phyloP scores from a whole-genome alignment of 495 filamentous ascomycete species.

The Xylaria flabelliformis region DNA sequence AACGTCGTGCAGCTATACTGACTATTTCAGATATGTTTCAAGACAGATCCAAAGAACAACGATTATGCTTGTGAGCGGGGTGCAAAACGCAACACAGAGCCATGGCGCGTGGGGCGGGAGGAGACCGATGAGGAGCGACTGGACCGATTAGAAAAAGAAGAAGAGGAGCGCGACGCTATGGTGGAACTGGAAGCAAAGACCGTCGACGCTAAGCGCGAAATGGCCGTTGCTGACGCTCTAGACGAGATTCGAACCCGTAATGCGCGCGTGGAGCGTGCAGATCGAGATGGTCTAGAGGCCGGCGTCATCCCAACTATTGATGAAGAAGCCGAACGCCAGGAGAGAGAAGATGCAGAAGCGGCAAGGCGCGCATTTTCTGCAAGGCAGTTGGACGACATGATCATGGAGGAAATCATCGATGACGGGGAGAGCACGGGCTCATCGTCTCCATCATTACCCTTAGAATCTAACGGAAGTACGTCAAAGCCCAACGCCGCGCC shows the following conservation, averaged over 20 bases:
- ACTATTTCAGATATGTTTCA: constrained; percentile 73
- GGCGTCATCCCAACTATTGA: constrained; percentile 55
- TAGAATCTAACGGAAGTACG: constrained; percentile 18
- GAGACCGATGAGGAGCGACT: constrained; percentile 90
- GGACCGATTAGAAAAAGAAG: constrained; percentile 81
- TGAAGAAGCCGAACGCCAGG: constrained; percentile 65
- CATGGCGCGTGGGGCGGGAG: constrained; percentile 71
- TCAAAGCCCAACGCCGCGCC: constrained; percentile 16
- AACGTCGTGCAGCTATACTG: not conserved
- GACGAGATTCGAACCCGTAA: constrained; percentile 95
- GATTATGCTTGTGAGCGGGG: constrained; percentile 87
- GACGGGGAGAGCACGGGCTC: constrained; percentile 43
- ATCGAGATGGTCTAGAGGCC: constrained; percentile 62
- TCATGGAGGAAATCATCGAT: constrained; percentile 57
- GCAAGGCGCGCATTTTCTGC: constrained; percentile 79
- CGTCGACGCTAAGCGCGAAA: constrained; percentile 91
- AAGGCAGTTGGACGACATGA: constrained; percentile 50
- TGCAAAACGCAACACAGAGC: constrained; percentile 91
- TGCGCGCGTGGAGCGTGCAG: constrained; percentile 79
- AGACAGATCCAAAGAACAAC: constrained; percentile 92
- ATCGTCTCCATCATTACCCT: constrained; percentile 45
- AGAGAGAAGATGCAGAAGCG: constrained; percentile 85
- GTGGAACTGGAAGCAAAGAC: constrained; percentile 87
- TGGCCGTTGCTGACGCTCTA: constrained; percentile 94
- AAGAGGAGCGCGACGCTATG: constrained; percentile 84